These are phyloP conservation scores for Ettlia oleoabundans DNA, from an alignment of 139 green algal species.

Conservation along the genomic window DNA sequence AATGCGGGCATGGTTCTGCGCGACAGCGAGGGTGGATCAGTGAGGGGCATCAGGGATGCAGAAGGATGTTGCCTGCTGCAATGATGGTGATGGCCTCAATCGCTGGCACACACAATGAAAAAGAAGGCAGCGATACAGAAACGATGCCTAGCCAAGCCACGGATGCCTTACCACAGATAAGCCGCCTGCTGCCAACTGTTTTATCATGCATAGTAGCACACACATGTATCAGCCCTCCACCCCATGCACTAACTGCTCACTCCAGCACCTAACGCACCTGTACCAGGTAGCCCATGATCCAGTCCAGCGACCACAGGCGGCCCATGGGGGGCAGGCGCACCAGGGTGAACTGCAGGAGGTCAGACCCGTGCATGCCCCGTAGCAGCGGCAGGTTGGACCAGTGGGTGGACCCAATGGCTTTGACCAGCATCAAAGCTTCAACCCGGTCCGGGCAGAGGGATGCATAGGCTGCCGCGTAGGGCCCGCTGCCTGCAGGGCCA, in stretches of 20 bases:
- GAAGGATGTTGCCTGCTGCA: background rate
- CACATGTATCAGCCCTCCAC: too few relatives aligned
- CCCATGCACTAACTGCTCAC: too few relatives aligned
- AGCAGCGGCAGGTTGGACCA: background rate
- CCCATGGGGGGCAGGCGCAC: background rate
- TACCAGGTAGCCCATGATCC: slow-evolving; percentile 9
- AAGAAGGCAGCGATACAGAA: too few relatives aligned
- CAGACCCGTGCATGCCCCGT: background rate
- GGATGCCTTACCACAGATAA: too few relatives aligned
- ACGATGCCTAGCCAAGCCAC: too few relatives aligned
- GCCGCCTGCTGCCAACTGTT: too few relatives aligned
- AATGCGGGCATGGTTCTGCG: background rate
- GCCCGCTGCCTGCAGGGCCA: slow-evolving; percentile 5
- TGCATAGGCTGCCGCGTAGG: slow-evolving; percentile 2
- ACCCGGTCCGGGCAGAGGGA: background rate
- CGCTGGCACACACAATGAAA: too few relatives aligned
- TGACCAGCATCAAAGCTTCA: slow-evolving; percentile 5
- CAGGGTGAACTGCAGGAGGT: background rate
- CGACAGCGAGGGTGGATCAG: background rate
- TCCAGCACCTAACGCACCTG: too few relatives aligned
- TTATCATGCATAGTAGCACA: too few relatives aligned
- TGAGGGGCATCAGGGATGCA: background rate
- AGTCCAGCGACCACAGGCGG: background rate
- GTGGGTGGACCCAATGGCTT: slow-evolving; percentile 10
- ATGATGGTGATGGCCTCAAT: too few relatives aligned